phyloP scores from a whole-genome alignment of 768 basidiomycete species.

The Kwoniella sp. region DNA sequence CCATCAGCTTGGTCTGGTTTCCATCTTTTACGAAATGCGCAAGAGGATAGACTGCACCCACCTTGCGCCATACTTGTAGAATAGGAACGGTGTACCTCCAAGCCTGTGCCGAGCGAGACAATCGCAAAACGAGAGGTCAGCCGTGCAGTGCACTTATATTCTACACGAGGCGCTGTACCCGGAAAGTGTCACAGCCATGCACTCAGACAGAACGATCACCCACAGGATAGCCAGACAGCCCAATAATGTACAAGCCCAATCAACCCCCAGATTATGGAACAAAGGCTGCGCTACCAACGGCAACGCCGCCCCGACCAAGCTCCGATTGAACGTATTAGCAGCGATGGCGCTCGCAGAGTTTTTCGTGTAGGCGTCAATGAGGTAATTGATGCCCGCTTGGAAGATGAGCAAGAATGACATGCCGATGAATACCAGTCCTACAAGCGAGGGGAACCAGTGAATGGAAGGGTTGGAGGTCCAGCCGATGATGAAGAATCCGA shows the following conservation, averaged over 20 bases:
- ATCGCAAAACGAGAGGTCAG: not conserved
- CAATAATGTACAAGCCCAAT: constrained; percentile 32
- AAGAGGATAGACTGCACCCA: constrained; percentile 3
- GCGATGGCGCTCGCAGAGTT: constrained; percentile 45
- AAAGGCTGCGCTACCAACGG: constrained; percentile 23
- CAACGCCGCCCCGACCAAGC: constrained; percentile 39
- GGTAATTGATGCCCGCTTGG: constrained; percentile 50
- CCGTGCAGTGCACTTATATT: no score
- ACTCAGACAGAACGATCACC: not conserved
- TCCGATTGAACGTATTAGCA: constrained; percentile 48
- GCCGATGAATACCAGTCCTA: constrained; percentile 53
- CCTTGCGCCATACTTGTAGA: constrained; percentile 22
- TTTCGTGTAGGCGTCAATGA: constrained; percentile 53
- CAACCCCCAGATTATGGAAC: constrained; percentile 25
- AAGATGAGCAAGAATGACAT: constrained; percentile 55
- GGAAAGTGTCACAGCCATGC: no score
- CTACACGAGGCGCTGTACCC: not conserved
- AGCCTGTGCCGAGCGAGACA: constrained; percentile 2
- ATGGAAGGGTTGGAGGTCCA: constrained; percentile 46
- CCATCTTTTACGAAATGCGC: not conserved
- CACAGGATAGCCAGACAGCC: constrained; percentile 27
- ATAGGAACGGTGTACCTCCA: constrained; percentile 18
- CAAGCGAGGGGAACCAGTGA: constrained; percentile 44
- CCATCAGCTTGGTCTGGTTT: not conserved
- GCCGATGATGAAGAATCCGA: constrained; percentile 52